These are phyloP conservation scores for Syncephalastrum sp. DNA, from an alignment of 371 early-diverging fungal genomes.

Conservation along the genomic window DNA sequence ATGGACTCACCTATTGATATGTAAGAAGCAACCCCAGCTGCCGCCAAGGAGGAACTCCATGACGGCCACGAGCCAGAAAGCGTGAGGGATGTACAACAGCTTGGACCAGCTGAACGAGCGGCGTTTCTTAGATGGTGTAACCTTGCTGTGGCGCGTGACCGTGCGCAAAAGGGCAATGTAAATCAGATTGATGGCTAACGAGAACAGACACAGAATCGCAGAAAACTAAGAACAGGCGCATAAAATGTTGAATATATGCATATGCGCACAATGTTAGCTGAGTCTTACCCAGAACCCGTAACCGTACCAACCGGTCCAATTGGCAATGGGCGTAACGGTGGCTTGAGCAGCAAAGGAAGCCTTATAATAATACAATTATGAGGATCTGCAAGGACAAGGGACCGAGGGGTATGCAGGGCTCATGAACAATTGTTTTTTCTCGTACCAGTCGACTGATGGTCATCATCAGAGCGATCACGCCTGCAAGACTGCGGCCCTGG, in stretches of 20 bases:
- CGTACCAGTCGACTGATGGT: conserved; percentile 60
- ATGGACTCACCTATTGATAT: conserved; percentile 52
- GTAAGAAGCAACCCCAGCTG: conserved; percentile 68
- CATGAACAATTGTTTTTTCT: neutral
- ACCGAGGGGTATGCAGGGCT: neutral
- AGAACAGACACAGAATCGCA: conserved; percentile 56
- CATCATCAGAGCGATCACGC: conserved; percentile 62
- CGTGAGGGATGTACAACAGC: conserved; percentile 53
- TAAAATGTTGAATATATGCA: neutral
- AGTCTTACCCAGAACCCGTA: conserved; percentile 61
- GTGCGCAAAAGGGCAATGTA: conserved; percentile 48
- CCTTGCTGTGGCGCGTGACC: conserved; percentile 15
- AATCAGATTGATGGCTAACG: conserved; percentile 57
- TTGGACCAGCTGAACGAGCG: conserved; percentile 52
- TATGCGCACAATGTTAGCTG: neutral
- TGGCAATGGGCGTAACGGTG: conserved; percentile 59
- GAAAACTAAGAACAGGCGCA: conserved; percentile 30
- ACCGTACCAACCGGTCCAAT: conserved; percentile 60
- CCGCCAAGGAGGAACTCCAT: conserved; percentile 61
- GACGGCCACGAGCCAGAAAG: conserved; percentile 58
- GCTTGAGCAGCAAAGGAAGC: conserved; percentile 60
- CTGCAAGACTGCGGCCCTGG: conserved; percentile 58
- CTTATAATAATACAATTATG: conserved; percentile 2
- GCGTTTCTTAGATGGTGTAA: conserved; percentile 33
- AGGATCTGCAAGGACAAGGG: neutral